Base-by-base conservation (phyloP, 345 rosid genomes). In the Lepidium aucheri region DNA sequence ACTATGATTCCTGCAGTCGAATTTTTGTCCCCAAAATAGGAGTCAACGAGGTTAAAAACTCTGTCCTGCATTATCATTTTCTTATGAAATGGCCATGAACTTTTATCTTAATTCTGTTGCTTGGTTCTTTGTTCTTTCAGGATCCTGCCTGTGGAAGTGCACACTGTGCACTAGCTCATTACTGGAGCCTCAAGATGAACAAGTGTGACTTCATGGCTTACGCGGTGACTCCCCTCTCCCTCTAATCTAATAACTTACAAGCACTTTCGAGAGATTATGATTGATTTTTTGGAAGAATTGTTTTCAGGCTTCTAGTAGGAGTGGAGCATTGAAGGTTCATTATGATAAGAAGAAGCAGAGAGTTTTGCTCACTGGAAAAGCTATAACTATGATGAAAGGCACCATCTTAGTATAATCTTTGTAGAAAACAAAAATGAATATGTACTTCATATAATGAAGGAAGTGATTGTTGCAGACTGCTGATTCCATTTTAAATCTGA, bases 181-280 rank as follows among this genome's bases (percentile, higher is more conserved):
- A 86, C 40, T 89, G 96, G 93, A 73, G 80, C 50, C 64, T 78
- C 45, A 89, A 83, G 67, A 77, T 86, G 24, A 81, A 83, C 39
- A 88, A 88, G 60, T 65, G 50, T 9, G 80, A 88, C 52, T 63
- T 84, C 9, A 34, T 67, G 18, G 96, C 92, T 6, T 50, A 50
- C 68, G 72, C 66, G 71, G 88, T 85, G 76, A 33, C 33, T 32
- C 34, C 13, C 4, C 32, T 45, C 56, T 20, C 8, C 13, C 32
- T 47, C 3, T 4, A 17, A 18, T 22, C 11, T 53, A 13, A 8
- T 6, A 30, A 14, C 28, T 46, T 4, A 42, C 39, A n/a, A 6
- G 0, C 32, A 24, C 30, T 26, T 22, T n/a, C 24, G 35, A 35
- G 35, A 32, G 35, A 12, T 26, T 50, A 17, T 50, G n/a, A 50